Conservation (phyloP, 2,329 filamentous ascomycete species). For the Diaporthe longicolla region DNA sequence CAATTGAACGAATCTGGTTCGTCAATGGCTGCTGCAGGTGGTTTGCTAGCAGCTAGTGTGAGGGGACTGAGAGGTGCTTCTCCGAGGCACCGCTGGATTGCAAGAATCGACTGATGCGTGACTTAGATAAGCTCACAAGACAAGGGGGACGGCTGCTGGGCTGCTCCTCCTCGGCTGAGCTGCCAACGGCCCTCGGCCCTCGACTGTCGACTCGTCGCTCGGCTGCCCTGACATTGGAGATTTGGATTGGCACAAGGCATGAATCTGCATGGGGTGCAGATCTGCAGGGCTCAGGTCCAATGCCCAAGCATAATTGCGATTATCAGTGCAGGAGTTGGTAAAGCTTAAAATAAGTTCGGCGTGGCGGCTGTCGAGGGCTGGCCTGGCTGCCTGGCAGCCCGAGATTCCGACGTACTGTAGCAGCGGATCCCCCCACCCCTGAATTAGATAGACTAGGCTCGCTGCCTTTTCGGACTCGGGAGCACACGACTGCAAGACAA, state of each 20-base stretch:
- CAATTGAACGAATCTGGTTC: slow-evolving; percentile 29
- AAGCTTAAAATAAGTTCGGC: slow-evolving; percentile 16
- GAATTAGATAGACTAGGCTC: neutral
- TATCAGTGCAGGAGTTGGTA: slow-evolving; percentile 28
- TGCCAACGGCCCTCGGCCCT: neutral
- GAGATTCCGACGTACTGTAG: slow-evolving; percentile 19
- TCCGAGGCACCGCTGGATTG: slow-evolving; percentile 41
- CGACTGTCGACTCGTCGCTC: neutral
- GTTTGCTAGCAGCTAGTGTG: slow-evolving; percentile 29
- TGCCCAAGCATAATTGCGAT: slow-evolving; percentile 11
- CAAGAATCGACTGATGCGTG: slow-evolving; percentile 18
- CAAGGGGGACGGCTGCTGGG: too few relatives aligned
- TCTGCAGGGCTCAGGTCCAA: slow-evolving; percentile 22
- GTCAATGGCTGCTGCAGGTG: slow-evolving; percentile 19
- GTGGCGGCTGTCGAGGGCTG: neutral
- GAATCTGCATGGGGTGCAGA: slow-evolving; percentile 14
- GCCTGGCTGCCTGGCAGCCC: neutral
- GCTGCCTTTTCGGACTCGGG: neutral
- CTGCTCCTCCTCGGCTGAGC: neutral
- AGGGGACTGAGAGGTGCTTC: slow-evolving; percentile 30
- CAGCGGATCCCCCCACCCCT: slow-evolving; percentile 26
- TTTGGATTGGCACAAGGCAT: slow-evolving; percentile 19
- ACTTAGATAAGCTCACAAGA: slow-evolving; percentile 20
- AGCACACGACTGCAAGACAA: slow-evolving; percentile 22
- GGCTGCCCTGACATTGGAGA: neutral